phyloP scores from a whole-genome alignment of 345 rosid species.

The Citrus mangshanensis region DNA sequence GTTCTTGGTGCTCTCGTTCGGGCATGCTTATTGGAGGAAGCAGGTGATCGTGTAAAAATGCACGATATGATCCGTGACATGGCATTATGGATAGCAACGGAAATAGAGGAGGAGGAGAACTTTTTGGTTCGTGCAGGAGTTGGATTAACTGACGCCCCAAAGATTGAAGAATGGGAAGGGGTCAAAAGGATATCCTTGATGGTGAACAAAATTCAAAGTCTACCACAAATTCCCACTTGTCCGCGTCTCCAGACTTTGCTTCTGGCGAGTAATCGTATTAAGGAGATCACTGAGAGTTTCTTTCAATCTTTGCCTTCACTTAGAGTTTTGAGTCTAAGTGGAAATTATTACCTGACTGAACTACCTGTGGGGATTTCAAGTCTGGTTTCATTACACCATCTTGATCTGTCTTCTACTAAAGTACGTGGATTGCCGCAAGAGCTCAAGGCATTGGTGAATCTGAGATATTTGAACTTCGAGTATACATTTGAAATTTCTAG shows the following conservation, averaged over 20 bases:
- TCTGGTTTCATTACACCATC: constrained; percentile 14
- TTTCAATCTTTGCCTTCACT: constrained; percentile 21
- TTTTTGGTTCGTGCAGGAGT: too few relatives aligned
- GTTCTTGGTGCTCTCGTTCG: too few relatives aligned
- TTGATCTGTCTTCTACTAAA: background rate
- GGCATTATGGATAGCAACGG: too few relatives aligned
- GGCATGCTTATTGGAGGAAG: too few relatives aligned
- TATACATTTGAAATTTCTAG: fast-evolving
- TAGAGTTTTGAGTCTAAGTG: constrained; percentile 27
- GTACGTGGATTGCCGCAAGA: too few relatives aligned
- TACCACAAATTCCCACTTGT: constrained; percentile 14
- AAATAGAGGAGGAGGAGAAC: too few relatives aligned
- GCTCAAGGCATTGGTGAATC: too few relatives aligned
- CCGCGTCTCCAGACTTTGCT: constrained; percentile 27
- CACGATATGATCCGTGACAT: too few relatives aligned
- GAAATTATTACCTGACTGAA: constrained; percentile 1
- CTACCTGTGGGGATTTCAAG: constrained; percentile 26
- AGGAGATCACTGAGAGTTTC: constrained; percentile 1
- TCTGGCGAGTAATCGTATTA: constrained; percentile 10
- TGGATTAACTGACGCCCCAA: too few relatives aligned
- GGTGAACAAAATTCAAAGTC: constrained; percentile 10
- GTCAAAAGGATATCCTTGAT: constrained; percentile 20
- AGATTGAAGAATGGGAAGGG: too few relatives aligned
- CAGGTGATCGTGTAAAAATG: too few relatives aligned
- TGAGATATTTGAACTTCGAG: too few relatives aligned